Evolutionary conservation across 2,329 filamentous ascomycete genomes (phyloP).

Genomic region (Scolecobasidium constrictum): DNA sequence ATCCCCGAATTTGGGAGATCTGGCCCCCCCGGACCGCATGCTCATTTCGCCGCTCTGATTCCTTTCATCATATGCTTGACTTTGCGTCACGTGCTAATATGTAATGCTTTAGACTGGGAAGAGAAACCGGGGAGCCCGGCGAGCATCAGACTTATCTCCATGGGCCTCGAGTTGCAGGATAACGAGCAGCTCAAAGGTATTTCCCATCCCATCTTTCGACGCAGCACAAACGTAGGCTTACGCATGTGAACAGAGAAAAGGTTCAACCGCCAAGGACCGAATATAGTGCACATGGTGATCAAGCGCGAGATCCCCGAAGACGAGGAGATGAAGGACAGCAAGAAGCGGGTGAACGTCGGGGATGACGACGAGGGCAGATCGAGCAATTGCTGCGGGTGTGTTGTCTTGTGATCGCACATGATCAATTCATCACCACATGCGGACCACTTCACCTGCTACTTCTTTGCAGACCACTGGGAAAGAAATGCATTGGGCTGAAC

Average conservation of each 20-base stretch:
- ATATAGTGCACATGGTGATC: neutral
- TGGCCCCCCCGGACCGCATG: no score
- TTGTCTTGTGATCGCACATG: no score
- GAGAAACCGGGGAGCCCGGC: neutral
- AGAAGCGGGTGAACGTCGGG: neutral
- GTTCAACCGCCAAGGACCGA: neutral
- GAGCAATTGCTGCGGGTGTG: neutral
- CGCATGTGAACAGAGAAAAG: neutral
- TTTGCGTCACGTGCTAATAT: no score
- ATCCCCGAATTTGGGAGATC: no score
- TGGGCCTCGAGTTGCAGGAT: neutral
- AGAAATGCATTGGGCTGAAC: no score
- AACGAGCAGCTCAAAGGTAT: neutral
- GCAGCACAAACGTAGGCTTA: no score
- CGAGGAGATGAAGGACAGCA: neutral
- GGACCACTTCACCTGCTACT: no score
- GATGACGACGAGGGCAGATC: neutral
- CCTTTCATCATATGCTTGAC: no score
- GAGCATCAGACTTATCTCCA: neutral
- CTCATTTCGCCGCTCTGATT: no score
- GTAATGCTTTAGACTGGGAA: constrained; percentile 4
- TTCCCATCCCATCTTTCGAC: no score
- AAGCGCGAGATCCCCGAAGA: neutral
- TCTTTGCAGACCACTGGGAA: no score
- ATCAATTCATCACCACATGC: no score